Evolutionary conservation across 805 yeast genomes (phyloP).

Genomic region (Pichia heedii): DNA sequence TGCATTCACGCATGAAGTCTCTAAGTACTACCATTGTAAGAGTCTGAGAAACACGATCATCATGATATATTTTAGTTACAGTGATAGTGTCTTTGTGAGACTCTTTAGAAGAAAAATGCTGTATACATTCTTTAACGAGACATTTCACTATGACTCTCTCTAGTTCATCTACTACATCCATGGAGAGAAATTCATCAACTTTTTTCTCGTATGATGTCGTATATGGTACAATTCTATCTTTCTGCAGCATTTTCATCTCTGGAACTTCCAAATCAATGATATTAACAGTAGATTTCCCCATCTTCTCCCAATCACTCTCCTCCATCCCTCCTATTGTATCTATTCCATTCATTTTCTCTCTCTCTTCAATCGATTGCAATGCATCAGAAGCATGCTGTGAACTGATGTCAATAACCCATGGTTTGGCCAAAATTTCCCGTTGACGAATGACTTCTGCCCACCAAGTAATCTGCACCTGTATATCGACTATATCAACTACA

Average conservation of each 20-base stretch:
- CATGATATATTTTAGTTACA: background rate
- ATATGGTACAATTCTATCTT: background rate
- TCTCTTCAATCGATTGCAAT: background rate
- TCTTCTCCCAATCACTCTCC: background rate
- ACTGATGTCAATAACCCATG: slow-evolving; percentile 1
- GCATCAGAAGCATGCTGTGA: slow-evolving; percentile 3
- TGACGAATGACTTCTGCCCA: background rate
- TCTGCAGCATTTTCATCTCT: background rate
- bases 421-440: background rate
- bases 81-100: too few relatives aligned
- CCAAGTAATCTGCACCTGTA: slow-evolving; percentile 1
- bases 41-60: background rate
- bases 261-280: background rate
- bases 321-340: too few relatives aligned
- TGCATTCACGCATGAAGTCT: background rate
- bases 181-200: background rate
- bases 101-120: too few relatives aligned
- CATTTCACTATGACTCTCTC: background rate
- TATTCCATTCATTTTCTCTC: background rate
- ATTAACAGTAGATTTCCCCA: background rate
- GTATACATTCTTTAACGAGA: too few relatives aligned
- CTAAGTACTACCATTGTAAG: background rate
- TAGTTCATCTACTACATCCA: background rate
- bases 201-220: background rate
- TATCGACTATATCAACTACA: background rate